Base-by-base conservation (phyloP, 495 filamentous ascomycete species). In the Bacidia rubella region DNA sequence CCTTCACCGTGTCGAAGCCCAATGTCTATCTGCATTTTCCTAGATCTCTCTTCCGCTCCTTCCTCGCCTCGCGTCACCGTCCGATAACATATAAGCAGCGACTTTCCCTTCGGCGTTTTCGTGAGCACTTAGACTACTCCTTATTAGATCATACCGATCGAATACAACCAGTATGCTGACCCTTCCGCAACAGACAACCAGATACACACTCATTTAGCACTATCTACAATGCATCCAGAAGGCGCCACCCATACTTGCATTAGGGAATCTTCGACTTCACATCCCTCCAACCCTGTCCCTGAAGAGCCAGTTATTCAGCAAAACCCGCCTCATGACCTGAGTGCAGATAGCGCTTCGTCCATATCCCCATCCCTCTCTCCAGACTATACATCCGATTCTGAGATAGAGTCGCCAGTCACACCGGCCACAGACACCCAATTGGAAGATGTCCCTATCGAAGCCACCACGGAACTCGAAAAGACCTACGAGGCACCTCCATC, bases 201-300 rank as follows among this genome's bases (percentile, higher is more conserved):
- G n/a, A n/a, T n/a, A n/a, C n/a, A n/a, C n/a, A n/a, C n/a, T n/a
- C n/a, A n/a, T n/a, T n/a, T n/a, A n/a, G n/a, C n/a, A n/a, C n/a
- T n/a, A n/a, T n/a, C n/a, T n/a, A n/a, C n/a, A n/a, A 49, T 40
- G 32, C 56, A 55, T 12, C 49, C 47, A 11, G 41, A 54, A 26
- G 32, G 22, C 24, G 29, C 49, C 19, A 35, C 32, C 19, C 59
- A 61, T 42, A 52, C 35, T 3, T 61, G 54, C 24, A 66, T 74
- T 35, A 67, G 69, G n/a, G 60, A 69, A 47, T 71, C 72, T 9
- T 64, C 68, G 7, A 75, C 73, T 25, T 75, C 70, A 32, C 76
- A 79, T 61, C 76, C 77, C 11, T 63, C 74, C 48, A 75, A 79
- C 55, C 76, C 76, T 2, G 70, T 80, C 51, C 77, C 77, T 47